Evolutionary conservation across 2,329 filamentous ascomycete species (phyloP), one percentile per base, ranked within the genome.

Genomic region (Pleomassaria siparia): DNA sequence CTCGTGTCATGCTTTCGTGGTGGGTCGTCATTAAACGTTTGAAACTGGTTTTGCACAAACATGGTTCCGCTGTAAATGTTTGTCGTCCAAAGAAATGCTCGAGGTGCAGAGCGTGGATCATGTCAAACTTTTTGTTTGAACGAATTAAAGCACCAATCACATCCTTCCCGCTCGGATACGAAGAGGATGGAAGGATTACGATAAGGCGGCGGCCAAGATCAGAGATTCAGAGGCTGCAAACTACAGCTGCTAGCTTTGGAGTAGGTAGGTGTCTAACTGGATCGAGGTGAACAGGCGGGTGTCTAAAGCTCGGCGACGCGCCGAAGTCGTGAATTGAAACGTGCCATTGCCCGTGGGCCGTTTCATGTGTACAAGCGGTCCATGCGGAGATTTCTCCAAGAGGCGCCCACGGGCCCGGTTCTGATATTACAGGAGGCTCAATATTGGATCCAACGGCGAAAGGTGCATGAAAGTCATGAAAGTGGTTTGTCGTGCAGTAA

Each of bases 1-100:
- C 24, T 30, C 32, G 3, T 7, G 13, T 28, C 43, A 21, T 25
- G 28, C 35, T 35, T n/a, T n/a, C 29, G 13, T 33, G 33, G 63
- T 67, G 64, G 66, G 52, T 45, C 66, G 49, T 67, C 62, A 69
- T 69, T 59, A 66, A 67, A 68, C 56, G 58, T 62, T 58, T 58
- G 65, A 69, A 69, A 69, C 66, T 44, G 45, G 36, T 40, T 35
- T 40, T 45, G 41, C 53, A 43, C 50, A 58, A 53, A 51, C 62
- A 53, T 51, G 44, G 51, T 48, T 58, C 53, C 50, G 46, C 50
- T 43, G 47, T 40, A 46, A n/a, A n/a, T n/a, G n/a, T n/a, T 51
- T 58, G 49, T 51, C 44, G 53, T 35, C 50, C 60, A 51, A 33
- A 50, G n/a, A 37, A 41, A 47, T 45, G 47, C 32, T 48, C 40